Conservation (phyloP, 305 asterid genomes). For the Solanum chacoense region DNA sequence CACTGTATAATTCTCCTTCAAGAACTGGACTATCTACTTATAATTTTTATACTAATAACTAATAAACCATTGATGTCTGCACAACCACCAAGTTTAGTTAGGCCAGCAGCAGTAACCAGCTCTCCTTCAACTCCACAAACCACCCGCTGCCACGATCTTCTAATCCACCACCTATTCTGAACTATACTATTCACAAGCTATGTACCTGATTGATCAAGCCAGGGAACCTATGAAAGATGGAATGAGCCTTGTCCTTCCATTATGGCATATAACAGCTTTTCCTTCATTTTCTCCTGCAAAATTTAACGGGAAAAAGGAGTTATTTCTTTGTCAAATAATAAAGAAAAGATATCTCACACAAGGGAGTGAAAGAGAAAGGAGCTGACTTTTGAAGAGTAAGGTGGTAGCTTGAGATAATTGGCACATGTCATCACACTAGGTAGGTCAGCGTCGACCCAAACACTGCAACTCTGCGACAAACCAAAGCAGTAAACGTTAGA, state of each 20-base stretch:
- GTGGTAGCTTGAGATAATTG: conserved; percentile 90
- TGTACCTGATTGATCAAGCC: conserved; percentile 5
- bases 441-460: conserved; percentile 53
- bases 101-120: conserved; percentile 13
- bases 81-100: conserved; percentile 5
- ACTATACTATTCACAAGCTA: conserved; percentile 36
- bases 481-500: not conserved
- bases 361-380: not conserved
- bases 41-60: not conserved
- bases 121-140: conserved; percentile 13
- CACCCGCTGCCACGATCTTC: not conserved
- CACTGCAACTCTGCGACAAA: conserved; percentile 59
- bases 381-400: conserved; percentile 79
- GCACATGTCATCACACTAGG: conserved; percentile 99
- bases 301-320: not conserved
- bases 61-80: not conserved
- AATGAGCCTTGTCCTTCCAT: conserved; percentile 94
- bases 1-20: conserved; percentile 12
- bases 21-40: conserved; percentile 4
- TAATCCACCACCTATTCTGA: conserved; percentile 14
- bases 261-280: conserved; percentile 76
- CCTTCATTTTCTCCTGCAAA: conserved; percentile 79
- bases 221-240: conserved; percentile 54
- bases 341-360: not conserved
- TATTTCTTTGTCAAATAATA: not conserved